These are phyloP conservation scores for Debaryomycetaceae sp. DNA, from an alignment of 1,139 yeast genomes.

Conservation along the genomic window DNA sequence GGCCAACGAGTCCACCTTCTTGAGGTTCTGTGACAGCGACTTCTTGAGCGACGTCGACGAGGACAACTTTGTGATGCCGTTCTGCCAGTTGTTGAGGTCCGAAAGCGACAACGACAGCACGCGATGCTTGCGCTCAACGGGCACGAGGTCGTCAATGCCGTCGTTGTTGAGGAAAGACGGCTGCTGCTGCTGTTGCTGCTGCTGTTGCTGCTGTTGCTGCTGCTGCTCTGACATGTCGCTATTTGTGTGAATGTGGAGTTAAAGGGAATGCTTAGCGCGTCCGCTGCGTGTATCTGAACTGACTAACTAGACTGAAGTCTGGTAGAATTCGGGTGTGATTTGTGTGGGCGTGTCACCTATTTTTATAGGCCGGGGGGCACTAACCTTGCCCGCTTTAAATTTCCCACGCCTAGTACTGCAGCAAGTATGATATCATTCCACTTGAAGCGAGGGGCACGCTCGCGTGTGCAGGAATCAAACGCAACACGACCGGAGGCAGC, in stretches of 20 bases:
- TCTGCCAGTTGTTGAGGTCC: constrained; percentile 60
- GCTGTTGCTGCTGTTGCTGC: background rate
- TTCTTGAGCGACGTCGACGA: constrained; percentile 36
- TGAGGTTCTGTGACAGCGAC: constrained; percentile 37
- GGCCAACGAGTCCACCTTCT: constrained; percentile 47
- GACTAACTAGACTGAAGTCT: too few species aligned
- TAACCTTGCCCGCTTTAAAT: background rate
- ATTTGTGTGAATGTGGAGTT: background rate
- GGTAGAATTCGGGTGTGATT: too few species aligned
- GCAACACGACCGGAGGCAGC: too few species aligned
- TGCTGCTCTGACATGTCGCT: background rate
- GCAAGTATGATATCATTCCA: constrained; percentile 7
- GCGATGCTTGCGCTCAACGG: constrained; percentile 55
- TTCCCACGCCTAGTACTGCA: too few species aligned
- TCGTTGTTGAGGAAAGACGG: constrained; percentile 66
- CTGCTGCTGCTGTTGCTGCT: constrained; percentile 11
- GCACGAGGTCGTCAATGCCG: constrained; percentile 63
- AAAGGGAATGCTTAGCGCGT: background rate
- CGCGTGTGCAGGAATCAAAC: too few species aligned
- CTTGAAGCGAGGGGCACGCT: background rate
- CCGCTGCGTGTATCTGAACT: too few species aligned
- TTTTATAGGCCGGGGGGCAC: constrained; percentile 1
- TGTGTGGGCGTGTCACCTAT: constrained; percentile 1
- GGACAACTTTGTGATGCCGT: constrained; percentile 46
- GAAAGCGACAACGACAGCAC: constrained; percentile 70